These are phyloP conservation scores for Gastrodia elata DNA, from an alignment of 106 monocot genomes.

Conservation along the genomic window DNA sequence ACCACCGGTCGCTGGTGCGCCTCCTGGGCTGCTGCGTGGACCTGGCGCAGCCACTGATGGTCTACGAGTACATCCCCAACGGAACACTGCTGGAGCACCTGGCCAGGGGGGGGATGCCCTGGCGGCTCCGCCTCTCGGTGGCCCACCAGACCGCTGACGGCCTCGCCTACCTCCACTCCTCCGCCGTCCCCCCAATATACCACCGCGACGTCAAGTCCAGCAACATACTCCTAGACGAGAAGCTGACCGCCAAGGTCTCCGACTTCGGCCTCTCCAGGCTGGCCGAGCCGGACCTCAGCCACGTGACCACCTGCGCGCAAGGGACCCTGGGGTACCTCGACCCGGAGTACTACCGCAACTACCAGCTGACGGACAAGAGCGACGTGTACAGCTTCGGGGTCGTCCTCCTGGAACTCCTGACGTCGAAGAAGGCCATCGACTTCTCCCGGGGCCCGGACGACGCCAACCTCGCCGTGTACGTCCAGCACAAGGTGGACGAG, in stretches of 20 bases:
- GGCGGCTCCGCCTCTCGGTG: conserved; percentile 37
- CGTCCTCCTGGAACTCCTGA: conserved; percentile 52
- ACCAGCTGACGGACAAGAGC: conserved; percentile 92
- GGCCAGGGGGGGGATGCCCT: conserved; percentile 23
- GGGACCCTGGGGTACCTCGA: conserved; percentile 85
- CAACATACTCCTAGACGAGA: conserved; percentile 60
- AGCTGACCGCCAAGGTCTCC: conserved; percentile 49
- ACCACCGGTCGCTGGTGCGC: conserved; percentile 54
- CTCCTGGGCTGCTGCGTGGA: conserved; percentile 69
- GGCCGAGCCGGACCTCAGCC: conserved; percentile 41
- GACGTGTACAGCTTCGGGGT: conserved; percentile 90
- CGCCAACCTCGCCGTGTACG: conserved; percentile 50
- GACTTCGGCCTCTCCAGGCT: conserved; percentile 63
- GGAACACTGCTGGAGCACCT: conserved; percentile 50
- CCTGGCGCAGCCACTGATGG: conserved; percentile 51
- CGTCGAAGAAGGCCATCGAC: conserved; percentile 57
- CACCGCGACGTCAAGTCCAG: conserved; percentile 65
- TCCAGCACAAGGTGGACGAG: conserved; percentile 32
- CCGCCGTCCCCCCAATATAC: conserved; percentile 59
- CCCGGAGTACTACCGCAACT: conserved; percentile 90
- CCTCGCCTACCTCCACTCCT: conserved; percentile 56
- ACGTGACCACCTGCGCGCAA: conserved; percentile 60
- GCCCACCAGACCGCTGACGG: conserved; percentile 51
- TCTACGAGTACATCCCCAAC: conserved; percentile 66
- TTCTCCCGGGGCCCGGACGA: conserved; percentile 38